phyloP scores from a whole-genome alignment of 1,284 basidiomycete species.

The Fomes fomentarius region DNA sequence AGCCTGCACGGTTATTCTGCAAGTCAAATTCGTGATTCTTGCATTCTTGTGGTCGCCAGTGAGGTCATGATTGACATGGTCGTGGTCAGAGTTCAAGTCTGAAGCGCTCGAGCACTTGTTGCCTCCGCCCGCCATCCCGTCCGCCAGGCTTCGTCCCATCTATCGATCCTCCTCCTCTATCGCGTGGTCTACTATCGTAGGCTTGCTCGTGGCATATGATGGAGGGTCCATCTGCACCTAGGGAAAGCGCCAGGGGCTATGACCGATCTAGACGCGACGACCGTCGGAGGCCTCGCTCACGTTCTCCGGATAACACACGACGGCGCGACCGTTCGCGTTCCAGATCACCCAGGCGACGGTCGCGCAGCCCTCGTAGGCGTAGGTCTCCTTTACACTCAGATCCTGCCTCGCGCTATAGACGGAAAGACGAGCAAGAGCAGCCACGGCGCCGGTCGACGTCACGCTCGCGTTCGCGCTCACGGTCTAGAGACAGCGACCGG shows the following conservation, averaged over 20 bases:
- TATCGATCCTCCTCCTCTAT: background rate
- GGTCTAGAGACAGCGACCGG: slow-evolving; percentile 24
- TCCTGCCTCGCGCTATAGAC: background rate
- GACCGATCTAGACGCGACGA: slow-evolving; percentile 14
- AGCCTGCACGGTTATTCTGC: too few species aligned
- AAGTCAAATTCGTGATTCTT: too few species aligned
- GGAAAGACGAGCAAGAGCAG: slow-evolving; percentile 10
- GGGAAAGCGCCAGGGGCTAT: background rate
- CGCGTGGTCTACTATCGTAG: too few species aligned
- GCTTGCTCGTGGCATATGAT: too few species aligned
- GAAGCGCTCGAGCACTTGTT: too few species aligned
- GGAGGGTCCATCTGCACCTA: background rate
- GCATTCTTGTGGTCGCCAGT: too few species aligned
- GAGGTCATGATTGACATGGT: too few species aligned
- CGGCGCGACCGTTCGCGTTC: slow-evolving; percentile 14
- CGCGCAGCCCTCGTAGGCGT: slow-evolving; percentile 5
- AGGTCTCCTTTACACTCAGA: background rate
- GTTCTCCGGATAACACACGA: slow-evolving; percentile 11
- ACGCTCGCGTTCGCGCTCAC: slow-evolving; percentile 34
- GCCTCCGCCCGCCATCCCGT: too few species aligned
- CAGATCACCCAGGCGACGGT: slow-evolving; percentile 14
- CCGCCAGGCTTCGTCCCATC: too few species aligned
- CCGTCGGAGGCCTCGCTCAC: slow-evolving; percentile 12
- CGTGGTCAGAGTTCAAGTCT: too few species aligned
- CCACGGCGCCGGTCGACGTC: slow-evolving; percentile 27